A percentile compares a stretch with the other conserved stretches of the same genome.
Evolutionary conservation across 2,329 filamentous ascomycete genomes (phyloP).

Genomic region (Xylariaceae sp.): DNA sequence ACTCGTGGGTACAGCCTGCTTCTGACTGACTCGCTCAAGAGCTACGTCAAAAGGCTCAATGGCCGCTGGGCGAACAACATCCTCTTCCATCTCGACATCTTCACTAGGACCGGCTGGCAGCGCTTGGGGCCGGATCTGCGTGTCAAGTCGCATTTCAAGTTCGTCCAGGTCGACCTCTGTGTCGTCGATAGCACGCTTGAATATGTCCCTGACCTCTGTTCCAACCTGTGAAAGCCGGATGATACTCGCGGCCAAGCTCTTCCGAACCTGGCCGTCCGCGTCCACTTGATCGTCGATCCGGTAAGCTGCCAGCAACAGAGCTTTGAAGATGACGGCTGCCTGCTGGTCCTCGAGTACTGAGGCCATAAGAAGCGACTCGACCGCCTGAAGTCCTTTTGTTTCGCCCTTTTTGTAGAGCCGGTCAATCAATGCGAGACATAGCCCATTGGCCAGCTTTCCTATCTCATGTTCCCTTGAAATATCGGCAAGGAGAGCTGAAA

Average conservation of each 20-base stretch:
- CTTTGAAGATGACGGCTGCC: conserved; percentile 56
- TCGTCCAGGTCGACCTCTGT: conserved; percentile 65
- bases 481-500: conserved; percentile 52
- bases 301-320: conserved; percentile 53
- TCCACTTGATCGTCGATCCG: conserved; percentile 49
- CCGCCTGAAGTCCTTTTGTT: conserved; percentile 45
- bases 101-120: conserved; percentile 42
- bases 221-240: conserved; percentile 56
- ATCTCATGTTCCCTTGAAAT: conserved; percentile 59
- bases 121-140: conserved; percentile 54
- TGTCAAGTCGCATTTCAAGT: conserved; percentile 67
- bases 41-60: conserved; percentile 19
- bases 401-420: conserved; percentile 54
- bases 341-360: conserved; percentile 57
- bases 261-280: conserved; percentile 48
- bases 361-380: conserved; percentile 54
- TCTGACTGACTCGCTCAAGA: conserved; percentile 15
- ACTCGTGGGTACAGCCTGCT: conserved; percentile 31
- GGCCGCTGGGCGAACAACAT: conserved; percentile 5
- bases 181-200: conserved; percentile 59
- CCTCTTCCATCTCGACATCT: conserved; percentile 42
- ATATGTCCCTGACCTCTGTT: conserved; percentile 51
- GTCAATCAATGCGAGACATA: conserved; percentile 60
- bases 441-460: conserved; percentile 63
- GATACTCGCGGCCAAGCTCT: conserved; percentile 58